phyloP scores from a whole-genome alignment of 371 early-diverging fungal species.

The Rhizoclosmatium hyalinum region DNA sequence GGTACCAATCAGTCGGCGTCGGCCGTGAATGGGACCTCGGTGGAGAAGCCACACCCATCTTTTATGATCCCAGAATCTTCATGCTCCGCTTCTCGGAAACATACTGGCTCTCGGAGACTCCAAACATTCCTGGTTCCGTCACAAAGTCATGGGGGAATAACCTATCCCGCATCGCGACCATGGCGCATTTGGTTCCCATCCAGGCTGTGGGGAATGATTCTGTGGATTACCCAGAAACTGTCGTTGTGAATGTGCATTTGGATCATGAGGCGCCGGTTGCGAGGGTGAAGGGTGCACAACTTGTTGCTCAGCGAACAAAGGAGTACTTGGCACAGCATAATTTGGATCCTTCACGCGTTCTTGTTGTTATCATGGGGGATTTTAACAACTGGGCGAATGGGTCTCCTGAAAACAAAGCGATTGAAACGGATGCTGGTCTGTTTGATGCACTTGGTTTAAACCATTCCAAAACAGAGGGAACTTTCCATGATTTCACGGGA shows the following conservation, averaged over 20 bases:
- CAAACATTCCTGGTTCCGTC: conserved; percentile 8
- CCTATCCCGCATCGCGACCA: conserved; percentile 1
- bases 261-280: conserved; percentile 15
- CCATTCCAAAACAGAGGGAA: neutral
- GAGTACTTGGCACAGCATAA: neutral
- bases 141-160: conserved; percentile 15
- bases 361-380: conserved; percentile 8
- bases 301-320: neutral
- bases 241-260: conserved; percentile 16
- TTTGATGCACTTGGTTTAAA: neutral
- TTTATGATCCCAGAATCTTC: conserved; percentile 2
- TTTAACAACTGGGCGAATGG: conserved; percentile 1
- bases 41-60: conserved; percentile 6
- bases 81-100: conserved; percentile 9
- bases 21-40: conserved; percentile 2
- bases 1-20: conserved; percentile 12
- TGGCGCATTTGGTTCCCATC: conserved; percentile 9
- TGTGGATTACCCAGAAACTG: neutral
- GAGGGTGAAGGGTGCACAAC: neutral
- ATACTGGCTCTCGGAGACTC: conserved; percentile 14
- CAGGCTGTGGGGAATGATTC: neutral
- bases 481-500: conserved; percentile 13
- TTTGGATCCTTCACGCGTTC: neutral
- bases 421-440: neutral
- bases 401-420: conserved; percentile 5